These are phyloP conservation scores for Cryptosporidium sp. DNA, from an alignment of 169 alveolate species.

Conservation along the genomic window DNA sequence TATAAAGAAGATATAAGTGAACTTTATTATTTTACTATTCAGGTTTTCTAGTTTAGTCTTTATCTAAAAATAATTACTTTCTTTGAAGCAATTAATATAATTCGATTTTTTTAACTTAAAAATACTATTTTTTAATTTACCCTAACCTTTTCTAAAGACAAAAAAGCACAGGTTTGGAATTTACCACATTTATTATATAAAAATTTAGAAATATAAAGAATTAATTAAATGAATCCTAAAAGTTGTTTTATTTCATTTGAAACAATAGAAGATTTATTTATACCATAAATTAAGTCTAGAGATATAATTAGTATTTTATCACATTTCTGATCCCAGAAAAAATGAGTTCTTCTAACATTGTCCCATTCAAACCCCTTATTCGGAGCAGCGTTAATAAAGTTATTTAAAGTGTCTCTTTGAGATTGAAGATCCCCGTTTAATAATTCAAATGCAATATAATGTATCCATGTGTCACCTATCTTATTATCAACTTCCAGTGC, in stretches of 20 bases:
- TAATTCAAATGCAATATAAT: constrained; percentile 91
- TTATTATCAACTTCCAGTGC: constrained; percentile 90
- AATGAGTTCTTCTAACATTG: constrained; percentile 6
- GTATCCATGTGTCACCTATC: constrained; percentile 96
- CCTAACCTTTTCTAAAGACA: constrained; percentile 42
- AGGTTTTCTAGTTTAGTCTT: neutral
- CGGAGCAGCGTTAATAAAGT: constrained; percentile 18
- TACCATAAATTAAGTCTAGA: neutral
- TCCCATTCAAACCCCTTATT: constrained; percentile 56
- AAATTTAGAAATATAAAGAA: constrained; percentile 1
- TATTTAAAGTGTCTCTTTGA: constrained; percentile 11
- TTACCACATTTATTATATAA: constrained; percentile 37
- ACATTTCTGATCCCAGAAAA: constrained; percentile 15
- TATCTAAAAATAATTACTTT: neutral
- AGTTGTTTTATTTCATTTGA: constrained; percentile 14
- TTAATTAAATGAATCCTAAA: constrained; percentile 10
- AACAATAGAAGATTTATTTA: neutral
- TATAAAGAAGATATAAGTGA: neutral
- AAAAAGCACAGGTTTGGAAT: constrained; percentile 36
- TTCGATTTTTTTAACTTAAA: neutral
- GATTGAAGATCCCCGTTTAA: constrained; percentile 82
- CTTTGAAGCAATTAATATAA: constrained; percentile 10
- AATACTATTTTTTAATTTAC: constrained; percentile 18
- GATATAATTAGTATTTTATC: neutral
- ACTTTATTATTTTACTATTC: neutral